A percentile compares a stretch with the other conserved stretches of the same genome.
Conservation (phyloP, 23 red algal genomes). For the Gracilariopsis chorda region DNA sequence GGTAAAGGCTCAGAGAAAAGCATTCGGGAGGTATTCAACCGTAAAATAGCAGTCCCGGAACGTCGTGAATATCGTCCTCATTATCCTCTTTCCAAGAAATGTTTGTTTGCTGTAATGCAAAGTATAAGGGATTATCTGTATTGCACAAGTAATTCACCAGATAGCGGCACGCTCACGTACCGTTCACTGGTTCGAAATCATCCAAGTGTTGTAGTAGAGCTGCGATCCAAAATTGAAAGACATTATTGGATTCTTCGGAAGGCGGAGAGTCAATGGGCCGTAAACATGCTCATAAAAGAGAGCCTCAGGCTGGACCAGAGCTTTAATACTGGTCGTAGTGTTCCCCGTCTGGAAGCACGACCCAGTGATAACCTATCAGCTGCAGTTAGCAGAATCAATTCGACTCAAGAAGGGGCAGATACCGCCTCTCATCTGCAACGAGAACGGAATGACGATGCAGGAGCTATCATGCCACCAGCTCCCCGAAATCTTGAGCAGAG, state of each 20-base stretch:
- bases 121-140: neutral
- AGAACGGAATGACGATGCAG: too few relatives aligned
- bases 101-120: neutral
- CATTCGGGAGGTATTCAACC: slow-evolving; percentile 13
- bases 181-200: neutral
- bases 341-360: too few relatives aligned
- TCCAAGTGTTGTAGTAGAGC: neutral
- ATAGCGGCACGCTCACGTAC: neutral
- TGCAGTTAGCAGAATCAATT: too few relatives aligned
- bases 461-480: too few relatives aligned
- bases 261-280: neutral
- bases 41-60: neutral
- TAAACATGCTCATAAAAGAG: neutral
- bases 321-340: too few relatives aligned
- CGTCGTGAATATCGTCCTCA: neutral
- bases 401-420: too few relatives aligned
- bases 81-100: neutral
- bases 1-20: neutral
- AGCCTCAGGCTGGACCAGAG: neutral
- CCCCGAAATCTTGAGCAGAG: too few relatives aligned
- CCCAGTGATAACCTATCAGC: too few relatives aligned
- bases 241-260: neutral
- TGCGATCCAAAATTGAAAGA: neutral
- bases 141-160: neutral
- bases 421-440: too few relatives aligned